Evolutionary conservation across 352 stramenopile genomes (phyloP), one percentile per base, ranked within the genome.

Genomic region (Stramenopiles sp.): DNA sequence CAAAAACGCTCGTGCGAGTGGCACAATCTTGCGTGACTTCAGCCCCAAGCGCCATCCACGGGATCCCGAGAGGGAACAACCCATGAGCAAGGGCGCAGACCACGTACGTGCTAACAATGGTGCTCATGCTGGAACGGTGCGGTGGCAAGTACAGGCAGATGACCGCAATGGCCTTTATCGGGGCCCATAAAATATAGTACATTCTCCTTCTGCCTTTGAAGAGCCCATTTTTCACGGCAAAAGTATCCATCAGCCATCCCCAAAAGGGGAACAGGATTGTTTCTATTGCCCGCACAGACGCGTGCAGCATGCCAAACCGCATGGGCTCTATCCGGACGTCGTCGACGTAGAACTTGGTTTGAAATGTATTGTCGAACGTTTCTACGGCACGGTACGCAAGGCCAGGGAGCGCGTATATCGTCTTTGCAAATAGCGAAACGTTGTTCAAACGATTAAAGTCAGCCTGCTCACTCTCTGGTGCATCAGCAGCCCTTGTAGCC

Each of bases 301-400:
- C 73, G 34, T 76, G 48, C 3, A 73, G 25, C 33, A 76, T 53
- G 1, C 36, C 73, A 76, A 76, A 76, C 30, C 31, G 1, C 73
- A 35, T 48, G 1, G 73, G 73, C 31, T 32, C 31, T 73, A 76
- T 76, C 6, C 73, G 3, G 3, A 76, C 73, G 34, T 76, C 73
- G 53, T 76, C 73, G 3, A 76, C 73, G 18, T 74, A 76, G 34
- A 76, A 76, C 32, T 76, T 76, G 3, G 43, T 76, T 30, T 76
- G 48, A 68, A 74, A 76, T 32, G 73, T 76, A n/a, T 74, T 32
- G 34, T 76, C 36, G 34, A 76, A 76, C 25, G 53, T 71, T 71
- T 71, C 53, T 2, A 71, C 53, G 6, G 53, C 53, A 6, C 53
- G 2, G 35, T 71, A 71, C 2, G 53, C 33, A 4, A 71, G 12